Evolutionary conservation across 1,284 basidiomycete genomes (phyloP).

Genomic region (Boletus sp.): DNA sequence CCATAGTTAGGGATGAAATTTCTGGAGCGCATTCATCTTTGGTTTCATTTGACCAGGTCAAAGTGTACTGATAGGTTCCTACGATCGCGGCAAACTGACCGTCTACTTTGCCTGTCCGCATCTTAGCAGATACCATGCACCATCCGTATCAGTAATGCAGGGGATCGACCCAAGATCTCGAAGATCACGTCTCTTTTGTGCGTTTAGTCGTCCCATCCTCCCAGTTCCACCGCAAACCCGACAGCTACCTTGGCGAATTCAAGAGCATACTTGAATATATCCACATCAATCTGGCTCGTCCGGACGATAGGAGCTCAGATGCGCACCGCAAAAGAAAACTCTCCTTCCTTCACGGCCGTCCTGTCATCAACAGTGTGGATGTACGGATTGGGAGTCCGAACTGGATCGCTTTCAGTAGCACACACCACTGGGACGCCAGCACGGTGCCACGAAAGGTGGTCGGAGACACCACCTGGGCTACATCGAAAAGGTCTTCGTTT

Average conservation of each 20-base stretch:
- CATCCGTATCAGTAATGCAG: no score
- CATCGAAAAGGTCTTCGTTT: background rate
- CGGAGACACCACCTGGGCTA: conserved; percentile 17
- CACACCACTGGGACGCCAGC: conserved; percentile 13
- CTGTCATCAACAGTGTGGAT: conserved; percentile 74
- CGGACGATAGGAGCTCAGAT: conserved; percentile 51
- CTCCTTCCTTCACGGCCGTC: conserved; percentile 35
- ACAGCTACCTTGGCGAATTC: conserved; percentile 85
- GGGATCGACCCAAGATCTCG: background rate
- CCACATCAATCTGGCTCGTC: background rate
- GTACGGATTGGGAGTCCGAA: conserved; percentile 65
- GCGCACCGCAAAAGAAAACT: conserved; percentile 80
- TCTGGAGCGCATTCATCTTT: no score
- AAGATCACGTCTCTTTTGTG: background rate
- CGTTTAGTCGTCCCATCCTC: conserved; percentile 40
- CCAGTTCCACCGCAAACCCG: conserved; percentile 78
- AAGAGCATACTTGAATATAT: conserved; percentile 30
- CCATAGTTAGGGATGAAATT: conserved; percentile 1
- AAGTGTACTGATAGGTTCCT: no score
- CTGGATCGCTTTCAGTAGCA: conserved; percentile 52
- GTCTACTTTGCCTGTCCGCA: no score
- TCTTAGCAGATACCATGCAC: no score
- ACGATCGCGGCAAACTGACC: no score
- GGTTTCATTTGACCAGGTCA: no score
- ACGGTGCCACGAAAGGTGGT: conserved; percentile 22